phyloP scores from a whole-genome alignment of 2,329 filamentous ascomycete species.

The Colletotrichum destructivum region DNA sequence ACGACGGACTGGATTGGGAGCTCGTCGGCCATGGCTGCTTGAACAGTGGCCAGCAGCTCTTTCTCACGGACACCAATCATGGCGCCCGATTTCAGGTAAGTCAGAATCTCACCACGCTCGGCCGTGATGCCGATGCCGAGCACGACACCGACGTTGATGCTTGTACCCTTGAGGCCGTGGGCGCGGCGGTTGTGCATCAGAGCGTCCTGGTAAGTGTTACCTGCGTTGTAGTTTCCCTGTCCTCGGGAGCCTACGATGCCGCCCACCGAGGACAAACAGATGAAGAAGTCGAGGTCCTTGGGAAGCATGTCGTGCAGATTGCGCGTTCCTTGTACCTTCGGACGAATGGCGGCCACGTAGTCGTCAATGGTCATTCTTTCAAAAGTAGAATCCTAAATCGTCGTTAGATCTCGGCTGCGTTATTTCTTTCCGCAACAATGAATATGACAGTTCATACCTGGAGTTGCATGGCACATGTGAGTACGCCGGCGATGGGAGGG shows the following conservation, averaged over 20 bases:
- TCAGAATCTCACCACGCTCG: conserved; percentile 19
- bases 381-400: no score
- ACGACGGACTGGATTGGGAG: no score
- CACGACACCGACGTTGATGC: not conserved
- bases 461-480: conserved; percentile 52
- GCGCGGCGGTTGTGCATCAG: not conserved
- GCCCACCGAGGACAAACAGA: conserved; percentile 50
- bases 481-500: conserved; percentile 49
- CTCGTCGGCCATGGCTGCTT: no score
- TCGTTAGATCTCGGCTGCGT: no score
- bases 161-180: not conserved
- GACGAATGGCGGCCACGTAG: conserved; percentile 43
- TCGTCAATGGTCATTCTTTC: no score
- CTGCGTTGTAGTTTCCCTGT: conserved; percentile 4
- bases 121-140: not conserved
- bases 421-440: no score
- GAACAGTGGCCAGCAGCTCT: no score
- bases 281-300: conserved; percentile 52
- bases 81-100: no score
- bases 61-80: no score
- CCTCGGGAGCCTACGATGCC: conserved; percentile 46
- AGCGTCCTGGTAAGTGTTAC: not conserved
- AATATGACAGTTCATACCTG: no score
- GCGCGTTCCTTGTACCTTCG: conserved; percentile 52
- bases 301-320: conserved; percentile 50